Conservation (phyloP, 2,329 filamentous ascomycete species). For the Ceratocystis cubensis region DNA sequence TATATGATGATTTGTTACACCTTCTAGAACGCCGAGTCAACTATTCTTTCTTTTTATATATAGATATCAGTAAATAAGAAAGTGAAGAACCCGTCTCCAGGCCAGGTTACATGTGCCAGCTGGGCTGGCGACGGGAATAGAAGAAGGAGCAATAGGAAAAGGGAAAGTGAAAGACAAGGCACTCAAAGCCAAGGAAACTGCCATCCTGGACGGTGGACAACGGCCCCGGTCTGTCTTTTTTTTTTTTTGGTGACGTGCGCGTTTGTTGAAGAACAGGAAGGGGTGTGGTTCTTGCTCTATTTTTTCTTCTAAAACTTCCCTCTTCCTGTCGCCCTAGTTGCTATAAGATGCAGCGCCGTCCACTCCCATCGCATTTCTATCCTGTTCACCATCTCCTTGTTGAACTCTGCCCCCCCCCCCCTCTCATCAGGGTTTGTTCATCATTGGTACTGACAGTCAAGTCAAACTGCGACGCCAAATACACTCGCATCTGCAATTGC, state of each 20-base stretch:
- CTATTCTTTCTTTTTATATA: background rate
- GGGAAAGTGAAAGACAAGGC: background rate
- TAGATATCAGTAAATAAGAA: background rate
- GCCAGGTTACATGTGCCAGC: background rate
- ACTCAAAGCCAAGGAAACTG: constrained; percentile 1
- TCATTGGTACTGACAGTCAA: background rate
- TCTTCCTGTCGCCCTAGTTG: background rate
- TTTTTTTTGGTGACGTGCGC: constrained; percentile 8
- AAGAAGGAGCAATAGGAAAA: constrained; percentile 1
- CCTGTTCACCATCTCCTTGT: constrained; percentile 6
- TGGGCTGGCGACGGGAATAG: background rate
- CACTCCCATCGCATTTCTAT: background rate
- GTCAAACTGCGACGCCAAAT: background rate
- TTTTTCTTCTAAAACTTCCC: background rate
- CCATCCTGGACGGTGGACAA: background rate
- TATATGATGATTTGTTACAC: too few species aligned
- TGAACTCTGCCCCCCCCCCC: background rate
- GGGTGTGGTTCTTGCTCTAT: background rate
- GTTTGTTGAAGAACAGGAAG: constrained; percentile 1
- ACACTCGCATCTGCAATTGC: too few species aligned
- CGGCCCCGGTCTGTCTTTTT: constrained; percentile 1
- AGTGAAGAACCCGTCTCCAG: background rate
- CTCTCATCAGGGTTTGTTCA: constrained; percentile 3
- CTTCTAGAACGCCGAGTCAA: background rate
- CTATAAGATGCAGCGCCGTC: constrained; percentile 1